Percentiles rank a stretch among this genome's conserved stretches.
Evolutionary conservation across 1,139 yeast species (phyloP).

Genomic region (Candida dubliniensis): DNA sequence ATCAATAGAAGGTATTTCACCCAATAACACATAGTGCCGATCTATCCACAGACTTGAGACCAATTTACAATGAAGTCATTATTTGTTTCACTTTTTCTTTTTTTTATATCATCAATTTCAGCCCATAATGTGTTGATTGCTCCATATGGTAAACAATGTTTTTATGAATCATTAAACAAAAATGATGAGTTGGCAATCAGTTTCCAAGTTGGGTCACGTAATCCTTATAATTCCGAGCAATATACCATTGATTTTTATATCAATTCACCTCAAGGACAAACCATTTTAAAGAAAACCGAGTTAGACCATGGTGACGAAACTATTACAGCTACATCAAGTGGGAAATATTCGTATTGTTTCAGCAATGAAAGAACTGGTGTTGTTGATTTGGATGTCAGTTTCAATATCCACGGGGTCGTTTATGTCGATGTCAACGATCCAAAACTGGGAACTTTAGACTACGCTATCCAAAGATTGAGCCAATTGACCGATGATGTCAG

Average conservation of each 20-base stretch:
- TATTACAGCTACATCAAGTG: slow-evolving; percentile 61
- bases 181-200: slow-evolving; percentile 87
- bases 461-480: slow-evolving; percentile 74
- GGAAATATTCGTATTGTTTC: slow-evolving; percentile 88
- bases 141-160: slow-evolving; percentile 87
- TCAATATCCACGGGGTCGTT: slow-evolving; percentile 91
- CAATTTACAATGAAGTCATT: slow-evolving; percentile 2
- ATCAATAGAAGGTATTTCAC: too few relatives aligned
- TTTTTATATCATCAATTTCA: slow-evolving; percentile 4
- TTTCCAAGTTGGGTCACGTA: slow-evolving; percentile 93
- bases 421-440: slow-evolving; percentile 86
- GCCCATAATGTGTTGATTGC: slow-evolving; percentile 85
- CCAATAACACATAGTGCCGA: too few relatives aligned
- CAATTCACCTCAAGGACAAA: slow-evolving; percentile 59
- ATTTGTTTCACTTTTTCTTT: slow-evolving; percentile 1
- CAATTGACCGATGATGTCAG: slow-evolving; percentile 82
- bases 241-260: slow-evolving; percentile 71
- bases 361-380: slow-evolving; percentile 76
- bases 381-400: slow-evolving; percentile 86
- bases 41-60: background rate
- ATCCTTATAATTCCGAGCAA: slow-evolving; percentile 76
- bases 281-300: slow-evolving; percentile 49
- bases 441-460: slow-evolving; percentile 78
- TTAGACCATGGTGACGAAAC: slow-evolving; percentile 82
- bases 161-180: slow-evolving; percentile 75